A percentile compares a stretch with the other conserved stretches of the same genome.
phyloP scores from a whole-genome alignment of 116 monocot genomes.

The Zostera marina region DNA sequence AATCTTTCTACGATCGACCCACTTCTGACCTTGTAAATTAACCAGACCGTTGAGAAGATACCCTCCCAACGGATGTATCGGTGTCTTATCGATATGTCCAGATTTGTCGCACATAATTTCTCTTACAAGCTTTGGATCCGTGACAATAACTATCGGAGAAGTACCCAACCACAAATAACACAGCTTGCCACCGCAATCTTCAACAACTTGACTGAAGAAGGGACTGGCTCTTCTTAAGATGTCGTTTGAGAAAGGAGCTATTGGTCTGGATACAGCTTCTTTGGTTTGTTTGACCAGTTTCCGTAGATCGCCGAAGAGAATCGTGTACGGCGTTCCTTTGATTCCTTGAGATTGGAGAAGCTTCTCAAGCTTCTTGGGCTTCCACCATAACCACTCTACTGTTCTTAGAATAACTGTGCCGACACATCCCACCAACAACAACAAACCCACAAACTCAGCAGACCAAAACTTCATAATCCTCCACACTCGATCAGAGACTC shows the following conservation, averaged over 20 bases:
- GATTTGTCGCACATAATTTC: slow-evolving; percentile 20
- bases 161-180: slow-evolving; percentile 22
- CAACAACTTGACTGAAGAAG: slow-evolving; percentile 2
- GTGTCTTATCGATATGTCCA: slow-evolving; percentile 14
- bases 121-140: slow-evolving; percentile 16
- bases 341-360: slow-evolving; percentile 25
- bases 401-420: too few species aligned
- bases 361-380: slow-evolving; percentile 16
- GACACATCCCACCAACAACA: too few species aligned
- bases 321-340: slow-evolving; percentile 16
- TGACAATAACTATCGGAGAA: slow-evolving; percentile 10
- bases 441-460: too few species aligned
- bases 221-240: slow-evolving; percentile 16
- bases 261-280: slow-evolving; percentile 20
- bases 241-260: slow-evolving; percentile 17
- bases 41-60: slow-evolving; percentile 11
- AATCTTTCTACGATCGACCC: slow-evolving; percentile 31
- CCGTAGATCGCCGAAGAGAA: slow-evolving; percentile 18
- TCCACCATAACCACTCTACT: slow-evolving; percentile 19
- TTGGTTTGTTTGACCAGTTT: slow-evolving; percentile 3
- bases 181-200: slow-evolving; percentile 18
- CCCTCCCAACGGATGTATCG: not conserved
- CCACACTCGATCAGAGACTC: too few species aligned
- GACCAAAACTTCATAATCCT: too few species aligned
- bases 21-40: slow-evolving; percentile 27